Evolutionary conservation across 169 alveolate species (phyloP), one percentile per base, ranked within the genome.

Genomic region (Plasmodium cynomolgi): DNA sequence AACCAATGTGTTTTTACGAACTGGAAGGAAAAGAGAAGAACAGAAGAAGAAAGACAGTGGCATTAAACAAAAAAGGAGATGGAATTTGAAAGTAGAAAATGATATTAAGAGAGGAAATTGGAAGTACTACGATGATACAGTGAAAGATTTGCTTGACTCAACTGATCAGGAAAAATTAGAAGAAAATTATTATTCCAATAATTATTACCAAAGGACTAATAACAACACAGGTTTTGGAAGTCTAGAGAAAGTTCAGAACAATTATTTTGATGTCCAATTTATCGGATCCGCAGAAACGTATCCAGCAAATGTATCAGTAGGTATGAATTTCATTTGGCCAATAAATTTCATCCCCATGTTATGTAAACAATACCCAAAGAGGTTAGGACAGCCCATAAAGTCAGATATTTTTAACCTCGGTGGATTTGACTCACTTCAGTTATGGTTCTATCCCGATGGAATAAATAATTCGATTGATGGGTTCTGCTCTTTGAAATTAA

Each of bases 361-460:
- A 83, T 41, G 92, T 37, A 97, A 97, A 93, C 96, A 96, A 84
- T 95, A 96, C 75, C 95, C 97, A 17, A 93, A 97, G 73, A 79
- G 97, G 79, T 79, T 94, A 82, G 98, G 98, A 1, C 98, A 97
- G 83, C 98, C 98, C 23, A 72, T 97, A 20, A 97, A 97, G 33
- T 97, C 98, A 7, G 96, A 91, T 17, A 91, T 95, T 37, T 97
- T 97, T 84, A 96, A 95, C 91, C 77, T 97, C 81, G 98, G 98
- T 11, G 98, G 98, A n/a, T 92, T 97, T 88, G 98, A 97, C 81
- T 97, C 98, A 15, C 81, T 97, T 37, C 98, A 97, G 96, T 85
- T 97, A 56, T 97, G 98, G 98, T 97, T 97, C 83, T 97, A 94
- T 77, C 98, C 98, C 11, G 98, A 96, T 41, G 98, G 98, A 41